Percentiles rank a stretch among this genome's conserved stretches.
Conservation (phyloP, 2,329 filamentous ascomycete species). For the Aureobasidium sp. region DNA sequence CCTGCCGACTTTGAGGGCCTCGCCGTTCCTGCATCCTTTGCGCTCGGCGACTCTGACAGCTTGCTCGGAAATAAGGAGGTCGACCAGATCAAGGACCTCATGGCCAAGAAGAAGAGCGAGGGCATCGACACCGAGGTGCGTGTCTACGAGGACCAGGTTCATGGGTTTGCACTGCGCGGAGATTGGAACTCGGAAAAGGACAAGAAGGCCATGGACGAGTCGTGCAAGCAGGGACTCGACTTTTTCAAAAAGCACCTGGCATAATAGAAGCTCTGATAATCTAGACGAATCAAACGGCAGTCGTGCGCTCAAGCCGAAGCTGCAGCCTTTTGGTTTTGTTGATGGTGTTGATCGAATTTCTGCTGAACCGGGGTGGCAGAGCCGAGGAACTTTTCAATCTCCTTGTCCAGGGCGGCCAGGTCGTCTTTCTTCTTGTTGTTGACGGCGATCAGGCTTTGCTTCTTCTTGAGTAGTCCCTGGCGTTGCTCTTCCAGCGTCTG, state of each 20-base stretch:
- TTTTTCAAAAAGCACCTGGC: constrained; percentile 18
- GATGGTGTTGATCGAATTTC: constrained; percentile 13
- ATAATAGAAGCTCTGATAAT: background rate
- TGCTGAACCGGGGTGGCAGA: constrained; percentile 40
- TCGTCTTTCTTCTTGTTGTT: constrained; percentile 95
- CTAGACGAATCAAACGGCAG: background rate
- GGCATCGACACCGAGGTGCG: constrained; percentile 30
- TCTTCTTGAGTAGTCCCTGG: constrained; percentile 53
- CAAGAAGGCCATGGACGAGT: constrained; percentile 40
- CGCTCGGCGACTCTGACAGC: constrained; percentile 35
- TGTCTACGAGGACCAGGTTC: constrained; percentile 37
- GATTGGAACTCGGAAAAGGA: constrained; percentile 37
- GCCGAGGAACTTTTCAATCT: constrained; percentile 89
- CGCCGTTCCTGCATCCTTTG: constrained; percentile 32
- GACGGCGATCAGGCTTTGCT: constrained; percentile 59
- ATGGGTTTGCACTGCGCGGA: constrained; percentile 36
- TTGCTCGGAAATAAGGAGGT: constrained; percentile 31
- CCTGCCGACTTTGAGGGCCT: constrained; percentile 35
- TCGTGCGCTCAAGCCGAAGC: background rate
- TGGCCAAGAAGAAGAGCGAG: constrained; percentile 30
- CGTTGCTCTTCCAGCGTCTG: constrained; percentile 78
- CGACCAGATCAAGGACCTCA: constrained; percentile 32
- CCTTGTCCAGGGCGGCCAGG: constrained; percentile 79
- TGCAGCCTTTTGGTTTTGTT: background rate
- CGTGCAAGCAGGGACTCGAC: constrained; percentile 24